Base-by-base conservation (phyloP, 257 asterid species). In the Lantana camara region DNA sequence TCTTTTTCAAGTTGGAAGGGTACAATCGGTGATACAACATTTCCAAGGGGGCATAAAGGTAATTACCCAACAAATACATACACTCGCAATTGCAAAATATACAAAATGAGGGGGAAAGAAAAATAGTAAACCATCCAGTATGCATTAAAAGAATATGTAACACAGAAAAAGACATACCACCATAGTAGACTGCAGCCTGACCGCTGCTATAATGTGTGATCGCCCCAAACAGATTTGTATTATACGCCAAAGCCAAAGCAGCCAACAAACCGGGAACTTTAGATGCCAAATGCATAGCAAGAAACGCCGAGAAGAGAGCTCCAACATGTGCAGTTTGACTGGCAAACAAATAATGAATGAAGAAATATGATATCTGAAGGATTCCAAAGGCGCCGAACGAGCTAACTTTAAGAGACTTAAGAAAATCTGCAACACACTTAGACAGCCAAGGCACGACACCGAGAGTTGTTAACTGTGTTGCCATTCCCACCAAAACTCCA, bases 291-390 rank as follows among this genome's bases (percentile, higher is more conserved):
- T 77, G 95, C 96, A 92, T 89, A 0, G 79, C 83, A 1, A 93
- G 96, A 64, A 93, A 93, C 0, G 96, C 98, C 0, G 96, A 85
- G 77, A 83, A 92, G 3, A 92, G 72, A 6, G 98, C 98, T 24
- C 95, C 96, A 22, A 89, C 97, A 49, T 92, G 98, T 3, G 95
- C 98, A 5, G 98, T 93, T 63, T 93, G 97, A 44, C 98, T 76
- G 0, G 98, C 98, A 58, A 93, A 93, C 19, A 93, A 64, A 72
- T 93, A 93, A 63, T 93, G 98, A 66, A 84, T 75, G 64, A 85
- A 73, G 82, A 93, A 93, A 65, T 89, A 93, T 7, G 79, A 51
- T n/a, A 73, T 3, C 55, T 93, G 97, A 54, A 93, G 95, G 69
- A 93, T 52, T 54, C 67, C 20, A 21, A 93, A 89, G 0, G 96